Conservation (phyloP, 306 rosid species). For the Vicia sativa region DNA sequence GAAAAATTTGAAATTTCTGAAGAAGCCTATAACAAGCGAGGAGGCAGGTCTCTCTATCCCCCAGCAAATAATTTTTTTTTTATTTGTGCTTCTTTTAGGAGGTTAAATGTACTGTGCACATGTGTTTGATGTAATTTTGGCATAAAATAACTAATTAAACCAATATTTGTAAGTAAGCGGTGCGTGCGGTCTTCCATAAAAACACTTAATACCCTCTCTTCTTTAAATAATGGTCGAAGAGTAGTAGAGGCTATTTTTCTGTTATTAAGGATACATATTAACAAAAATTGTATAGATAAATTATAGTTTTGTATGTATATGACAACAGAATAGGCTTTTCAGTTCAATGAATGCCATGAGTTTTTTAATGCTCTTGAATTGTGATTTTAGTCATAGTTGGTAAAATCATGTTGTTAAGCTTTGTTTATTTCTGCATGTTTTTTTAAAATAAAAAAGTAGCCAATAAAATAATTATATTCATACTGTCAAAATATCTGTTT, state of each 20-base stretch:
- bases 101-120: background rate
- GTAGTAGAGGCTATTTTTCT: background rate
- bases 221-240: conserved; percentile 1
- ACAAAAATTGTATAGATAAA: conserved; percentile 1
- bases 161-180: too few relatives aligned
- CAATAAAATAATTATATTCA: background rate
- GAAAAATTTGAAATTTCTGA: conserved; percentile 84
- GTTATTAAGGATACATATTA: conserved; percentile 8
- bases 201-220: background rate
- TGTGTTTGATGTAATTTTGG: conserved; percentile 31
- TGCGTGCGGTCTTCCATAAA: too few relatives aligned
- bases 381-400: conserved; percentile 3
- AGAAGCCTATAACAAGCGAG: conserved; percentile 77
- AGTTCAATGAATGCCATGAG: background rate
- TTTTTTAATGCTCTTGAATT: conserved; percentile 14
- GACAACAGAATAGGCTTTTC: background rate
- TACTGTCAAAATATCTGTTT: background rate
- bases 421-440: background rate
- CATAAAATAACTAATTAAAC: too few relatives aligned
- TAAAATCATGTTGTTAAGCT: conserved; percentile 5
- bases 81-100: background rate
- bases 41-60: conserved; percentile 47
- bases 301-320: background rate
- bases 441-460: background rate
- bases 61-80: background rate